phyloP scores from a whole-genome alignment of 2,329 filamentous ascomycete genomes.

The Neofusicoccum parvum region DNA sequence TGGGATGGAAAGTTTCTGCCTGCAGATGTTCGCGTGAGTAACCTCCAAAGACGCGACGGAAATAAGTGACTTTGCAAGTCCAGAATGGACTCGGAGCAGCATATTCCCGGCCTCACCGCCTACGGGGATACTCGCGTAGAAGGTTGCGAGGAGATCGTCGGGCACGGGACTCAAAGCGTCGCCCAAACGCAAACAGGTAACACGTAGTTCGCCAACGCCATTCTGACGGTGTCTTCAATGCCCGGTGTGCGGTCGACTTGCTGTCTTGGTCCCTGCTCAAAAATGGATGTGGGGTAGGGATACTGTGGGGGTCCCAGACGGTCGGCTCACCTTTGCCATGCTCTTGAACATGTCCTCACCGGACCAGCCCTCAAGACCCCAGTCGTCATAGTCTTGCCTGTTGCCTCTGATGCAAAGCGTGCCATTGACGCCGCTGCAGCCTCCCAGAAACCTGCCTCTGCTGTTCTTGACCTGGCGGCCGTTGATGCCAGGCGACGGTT shows the following conservation, averaged over 20 bases:
- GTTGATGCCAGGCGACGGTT: constrained; percentile 43
- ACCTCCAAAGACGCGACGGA: too few species aligned
- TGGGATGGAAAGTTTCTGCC: constrained; percentile 61
- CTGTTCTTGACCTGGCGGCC: constrained; percentile 51
- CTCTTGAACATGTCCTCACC: constrained; percentile 57
- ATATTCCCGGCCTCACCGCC: too few species aligned
- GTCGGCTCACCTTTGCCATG: constrained; percentile 52
- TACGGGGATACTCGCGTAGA: too few species aligned
- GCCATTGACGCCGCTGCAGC: constrained; percentile 54
- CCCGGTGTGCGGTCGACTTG: too few species aligned
- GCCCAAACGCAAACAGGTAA: too few species aligned
- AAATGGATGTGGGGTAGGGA: background rate
- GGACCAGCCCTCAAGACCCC: constrained; percentile 58
- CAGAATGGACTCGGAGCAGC: too few species aligned
- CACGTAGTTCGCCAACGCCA: too few species aligned
- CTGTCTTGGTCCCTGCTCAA: too few species aligned
- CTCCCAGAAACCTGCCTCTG: constrained; percentile 54
- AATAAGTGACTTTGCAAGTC: too few species aligned
- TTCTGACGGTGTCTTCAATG: too few species aligned
- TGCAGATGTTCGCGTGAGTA: constrained; percentile 21
- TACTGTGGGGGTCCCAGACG: background rate
- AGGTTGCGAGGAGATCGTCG: too few species aligned
- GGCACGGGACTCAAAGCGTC: too few species aligned
- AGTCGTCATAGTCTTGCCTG: constrained; percentile 58
- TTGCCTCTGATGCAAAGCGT: constrained; percentile 53